Evolutionary conservation across 352 stramenopile species (phyloP), one percentile per base, ranked within the genome.

Genomic region (Phytophthora cactorum): DNA sequence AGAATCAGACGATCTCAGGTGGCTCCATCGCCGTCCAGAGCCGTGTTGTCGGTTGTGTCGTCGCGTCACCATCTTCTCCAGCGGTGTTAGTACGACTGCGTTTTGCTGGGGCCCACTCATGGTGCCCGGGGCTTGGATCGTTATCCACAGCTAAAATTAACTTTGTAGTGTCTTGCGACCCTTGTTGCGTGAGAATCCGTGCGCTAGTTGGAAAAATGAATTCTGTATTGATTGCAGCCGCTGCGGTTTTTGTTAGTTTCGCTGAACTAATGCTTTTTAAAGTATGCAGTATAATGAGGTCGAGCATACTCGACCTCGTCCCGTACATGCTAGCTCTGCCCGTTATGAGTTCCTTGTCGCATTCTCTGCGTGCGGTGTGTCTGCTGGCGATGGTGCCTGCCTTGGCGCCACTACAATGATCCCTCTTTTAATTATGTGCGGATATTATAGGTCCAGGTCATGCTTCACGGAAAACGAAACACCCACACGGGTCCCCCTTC

Each of bases 71-170:
- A 36, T 52, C 46, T 38, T 60, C 53, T 32, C 53, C 53, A 6
- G 39, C 41, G 53, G 53, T 60, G 41, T 60, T 60, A 4, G n/a
- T 39, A 12, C 53, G 39, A 52, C 39, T 60, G 4, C 53, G 39
- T n/a, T 61, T n/a, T 61, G 43, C 43, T 61, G 54, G 31, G 54
- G 38, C 25, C 14, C 0, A 43, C 45, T 52, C 45, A 52, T 52
- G 45, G 25, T 12, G 8, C 22, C 29, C 34, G 34, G 22, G n/a
- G 45, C 52, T 52, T 59, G 39, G 39, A 43, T 32, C 41, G 41
- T 45, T 34, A 31, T 61, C 53, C 52, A 41, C 53, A 52, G 53
- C 53, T 61, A 61, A 61, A 61, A 41, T 61, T 61, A 52, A 52
- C 45, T 52, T 52, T 22, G 39, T 45, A 45, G 39, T 45, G 7